Percentiles rank a stretch among this genome's conserved stretches.
phyloP scores from a whole-genome alignment of 2,329 filamentous ascomycete genomes.

The Hypoxylon sp. region DNA sequence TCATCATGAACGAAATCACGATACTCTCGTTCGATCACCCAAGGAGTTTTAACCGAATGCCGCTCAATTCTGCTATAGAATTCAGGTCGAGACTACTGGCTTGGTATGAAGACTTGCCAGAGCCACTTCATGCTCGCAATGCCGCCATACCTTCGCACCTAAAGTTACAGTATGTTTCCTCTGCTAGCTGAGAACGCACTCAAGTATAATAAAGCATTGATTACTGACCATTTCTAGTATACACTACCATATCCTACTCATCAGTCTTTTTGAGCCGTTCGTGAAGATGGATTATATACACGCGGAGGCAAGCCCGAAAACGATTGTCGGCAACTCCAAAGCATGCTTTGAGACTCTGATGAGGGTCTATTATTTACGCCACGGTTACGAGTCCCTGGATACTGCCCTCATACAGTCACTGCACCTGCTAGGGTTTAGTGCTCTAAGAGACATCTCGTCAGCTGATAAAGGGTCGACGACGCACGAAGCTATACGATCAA shows the following conservation, averaged over 20 bases:
- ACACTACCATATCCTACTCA: slow-evolving; percentile 57
- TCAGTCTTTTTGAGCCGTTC: slow-evolving; percentile 53
- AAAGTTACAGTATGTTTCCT: slow-evolving; percentile 55
- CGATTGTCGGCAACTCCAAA: slow-evolving; percentile 44
- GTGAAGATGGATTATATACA: slow-evolving; percentile 34
- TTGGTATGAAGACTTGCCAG: slow-evolving; percentile 53
- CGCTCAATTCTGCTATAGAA: slow-evolving; percentile 43
- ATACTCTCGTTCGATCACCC: slow-evolving; percentile 25
- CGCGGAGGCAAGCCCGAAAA: slow-evolving; percentile 25
- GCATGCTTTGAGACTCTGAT: slow-evolving; percentile 50
- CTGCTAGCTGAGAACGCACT: neutral
- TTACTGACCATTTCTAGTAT: slow-evolving; percentile 49
- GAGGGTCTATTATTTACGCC: slow-evolving; percentile 53
- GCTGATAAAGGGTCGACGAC: slow-evolving; percentile 23
- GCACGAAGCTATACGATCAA: slow-evolving; percentile 44
- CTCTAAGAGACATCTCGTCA: slow-evolving; percentile 33
- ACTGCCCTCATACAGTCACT: slow-evolving; percentile 43
- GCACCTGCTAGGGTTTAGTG: slow-evolving; percentile 44
- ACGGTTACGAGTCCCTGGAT: slow-evolving; percentile 51
- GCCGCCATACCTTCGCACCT: slow-evolving; percentile 56
- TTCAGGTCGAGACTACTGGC: slow-evolving; percentile 42
- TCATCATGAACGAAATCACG: slow-evolving; percentile 56
- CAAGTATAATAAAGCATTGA: neutral
- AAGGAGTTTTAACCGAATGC: slow-evolving; percentile 28
- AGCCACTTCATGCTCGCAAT: slow-evolving; percentile 47